Evolutionary conservation across 2,329 filamentous ascomycete species (phyloP), one percentile per base, ranked within the genome.

Genomic region (Aspergillus hortae): DNA sequence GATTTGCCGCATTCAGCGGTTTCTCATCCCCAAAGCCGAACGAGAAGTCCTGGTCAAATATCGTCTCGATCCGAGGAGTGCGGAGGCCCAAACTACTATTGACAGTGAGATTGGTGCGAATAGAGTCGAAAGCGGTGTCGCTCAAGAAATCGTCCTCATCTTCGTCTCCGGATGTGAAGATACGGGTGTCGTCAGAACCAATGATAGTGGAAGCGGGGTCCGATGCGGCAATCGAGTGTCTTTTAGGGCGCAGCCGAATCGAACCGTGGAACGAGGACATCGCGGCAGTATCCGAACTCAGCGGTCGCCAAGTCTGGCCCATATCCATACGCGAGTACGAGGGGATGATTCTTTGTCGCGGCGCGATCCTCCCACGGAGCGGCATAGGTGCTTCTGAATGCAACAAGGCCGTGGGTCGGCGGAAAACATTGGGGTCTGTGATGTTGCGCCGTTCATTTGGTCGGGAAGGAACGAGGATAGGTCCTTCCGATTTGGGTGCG

Each of bases 51-150:
- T 82, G 80, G 65, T 84, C 80, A 65, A 86, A 86, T 60, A 86
- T 83, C 10, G 80, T 83, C 60, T 86, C 81, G 52, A 86, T 84
- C 45, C 78, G 79, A 55, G 81, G 77, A 41, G 80, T 79, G 60
- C 80, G 75, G 54, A 77, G 71, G 40, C 77, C 78, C 23, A 78
- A 78, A 50, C 76, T 78, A 61, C 71, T 74, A 49, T 77, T 80
- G 56, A 76, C 74, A 14, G 81, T 83, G 47, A 78, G 78, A 59
- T 80, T 76, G 9, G 83, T 86, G 52, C 80, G 81, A 52, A 85
- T 72, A 45, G 83, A 86, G 67, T 86, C 83, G 69, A 81, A 86
- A 14, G 79, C 75, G 21, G 79, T 83, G 56, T 86, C 83, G 58
- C 81, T 85, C 59, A 81, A 77, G 56, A 81, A 75, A 59, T 85